Percentiles rank a stretch among this genome's conserved stretches.
These are phyloP conservation scores for Zopfia rhizophila DNA, from an alignment of 2,329 filamentous ascomycete species.

Conservation along the genomic window DNA sequence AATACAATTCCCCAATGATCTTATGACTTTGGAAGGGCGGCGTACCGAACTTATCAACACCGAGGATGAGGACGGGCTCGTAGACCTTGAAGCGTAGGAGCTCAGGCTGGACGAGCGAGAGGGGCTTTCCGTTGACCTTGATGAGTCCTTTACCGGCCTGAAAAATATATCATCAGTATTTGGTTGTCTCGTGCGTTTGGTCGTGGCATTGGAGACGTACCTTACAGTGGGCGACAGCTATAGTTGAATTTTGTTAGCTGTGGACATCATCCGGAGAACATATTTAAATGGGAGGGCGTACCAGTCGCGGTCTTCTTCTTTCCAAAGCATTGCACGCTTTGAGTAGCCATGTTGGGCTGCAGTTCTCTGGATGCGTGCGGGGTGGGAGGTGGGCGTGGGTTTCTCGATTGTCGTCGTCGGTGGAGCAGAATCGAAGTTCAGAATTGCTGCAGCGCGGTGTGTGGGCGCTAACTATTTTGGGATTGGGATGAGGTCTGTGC, in stretches of 20 bases:
- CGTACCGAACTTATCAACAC: constrained; percentile 91
- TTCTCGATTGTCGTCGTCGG: constrained; percentile 27
- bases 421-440: constrained; percentile 15
- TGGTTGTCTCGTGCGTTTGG: constrained; percentile 31
- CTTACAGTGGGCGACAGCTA: constrained; percentile 94
- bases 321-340: constrained; percentile 90
- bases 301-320: constrained; percentile 73
- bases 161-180: constrained; percentile 39
- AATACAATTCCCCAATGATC: background rate
- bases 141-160: constrained; percentile 87
- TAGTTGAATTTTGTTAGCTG: constrained; percentile 51
- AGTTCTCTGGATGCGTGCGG: constrained; percentile 41
- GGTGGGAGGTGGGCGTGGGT: constrained; percentile 38
- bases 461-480: constrained; percentile 22
- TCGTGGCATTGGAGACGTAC: constrained; percentile 60
- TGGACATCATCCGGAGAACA: too few relatives aligned
- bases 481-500: constrained; percentile 16
- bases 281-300: constrained; percentile 34
- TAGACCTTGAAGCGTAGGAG: constrained; percentile 99
- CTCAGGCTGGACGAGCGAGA: constrained; percentile 93
- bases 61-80: constrained; percentile 97
- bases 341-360: constrained; percentile 53
- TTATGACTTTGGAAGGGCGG: constrained; percentile 7
- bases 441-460: constrained; percentile 30
- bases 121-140: constrained; percentile 98